phyloP scores from a whole-genome alignment of 768 basidiomycete genomes.

The Tricholoma bakamatsutake region DNA sequence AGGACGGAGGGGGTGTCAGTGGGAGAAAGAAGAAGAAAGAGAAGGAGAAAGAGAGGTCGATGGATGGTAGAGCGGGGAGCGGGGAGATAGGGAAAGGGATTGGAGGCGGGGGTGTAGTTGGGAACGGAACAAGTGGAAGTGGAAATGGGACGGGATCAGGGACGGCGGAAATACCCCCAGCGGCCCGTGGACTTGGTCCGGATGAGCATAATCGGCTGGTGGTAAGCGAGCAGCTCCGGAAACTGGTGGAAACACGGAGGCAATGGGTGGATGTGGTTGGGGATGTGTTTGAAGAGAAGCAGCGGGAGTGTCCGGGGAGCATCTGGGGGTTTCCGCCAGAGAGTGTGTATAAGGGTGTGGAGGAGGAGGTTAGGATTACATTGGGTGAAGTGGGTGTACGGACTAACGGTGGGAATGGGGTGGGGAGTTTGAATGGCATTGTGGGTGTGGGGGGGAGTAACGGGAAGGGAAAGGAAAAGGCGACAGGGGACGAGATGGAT shows the following conservation, averaged over 20 bases:
- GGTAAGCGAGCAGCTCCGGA: constrained; percentile 61
- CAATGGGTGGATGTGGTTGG: constrained; percentile 79
- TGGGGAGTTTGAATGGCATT: not conserved
- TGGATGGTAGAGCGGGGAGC: not conserved
- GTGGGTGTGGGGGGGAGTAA: not conserved
- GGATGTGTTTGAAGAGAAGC: constrained; percentile 68
- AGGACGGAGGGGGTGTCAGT: constrained; percentile 66
- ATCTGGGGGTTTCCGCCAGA: constrained; percentile 73
- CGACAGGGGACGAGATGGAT: constrained; percentile 59
- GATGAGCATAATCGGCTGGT: constrained; percentile 61
- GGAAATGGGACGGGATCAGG: constrained; percentile 6
- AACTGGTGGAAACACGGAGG: constrained; percentile 69
- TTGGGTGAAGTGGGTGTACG: constrained; percentile 13
- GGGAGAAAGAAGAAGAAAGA: constrained; percentile 68
- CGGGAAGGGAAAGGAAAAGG: constrained; percentile 45
- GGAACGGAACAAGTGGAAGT: not conserved
- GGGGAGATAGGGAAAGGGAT: not conserved
- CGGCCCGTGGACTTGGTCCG: constrained; percentile 62
- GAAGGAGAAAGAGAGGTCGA: constrained; percentile 10
- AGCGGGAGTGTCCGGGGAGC: constrained; percentile 55
- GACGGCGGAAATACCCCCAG: constrained; percentile 42
- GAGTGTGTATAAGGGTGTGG: constrained; percentile 73
- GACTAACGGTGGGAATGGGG: constrained; percentile 11
- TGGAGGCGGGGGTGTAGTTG: not conserved
- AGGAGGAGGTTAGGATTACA: constrained; percentile 50